These are phyloP conservation scores for Diaporthe sp. DNA, from an alignment of 2,329 filamentous ascomycete genomes.

Conservation along the genomic window DNA sequence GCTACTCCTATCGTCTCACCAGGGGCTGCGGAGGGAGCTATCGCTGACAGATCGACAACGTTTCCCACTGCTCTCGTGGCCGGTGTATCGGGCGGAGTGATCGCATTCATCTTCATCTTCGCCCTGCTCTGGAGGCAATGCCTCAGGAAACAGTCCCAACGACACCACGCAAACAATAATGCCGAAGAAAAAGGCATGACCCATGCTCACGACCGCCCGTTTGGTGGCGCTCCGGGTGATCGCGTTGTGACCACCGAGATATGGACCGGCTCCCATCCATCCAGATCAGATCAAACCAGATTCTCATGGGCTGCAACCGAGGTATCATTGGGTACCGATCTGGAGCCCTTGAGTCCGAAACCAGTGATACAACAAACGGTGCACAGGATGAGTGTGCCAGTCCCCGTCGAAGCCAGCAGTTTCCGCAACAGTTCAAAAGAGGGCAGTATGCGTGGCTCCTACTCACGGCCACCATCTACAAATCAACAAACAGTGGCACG, in stretches of 20 bases:
- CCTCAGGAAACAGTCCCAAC: background rate
- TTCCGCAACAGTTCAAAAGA: background rate
- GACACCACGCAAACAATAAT: background rate
- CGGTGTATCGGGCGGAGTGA: background rate
- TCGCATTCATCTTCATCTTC: background rate
- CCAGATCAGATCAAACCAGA: background rate
- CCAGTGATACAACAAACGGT: slow-evolving; percentile 22
- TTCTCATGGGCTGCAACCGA: background rate
- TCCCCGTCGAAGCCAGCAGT: slow-evolving; percentile 10
- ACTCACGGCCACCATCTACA: background rate
- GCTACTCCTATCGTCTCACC: background rate
- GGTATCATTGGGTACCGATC: background rate
- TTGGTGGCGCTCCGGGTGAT: background rate
- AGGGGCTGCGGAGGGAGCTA: background rate
- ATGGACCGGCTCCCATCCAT: background rate
- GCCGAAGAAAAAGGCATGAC: background rate
- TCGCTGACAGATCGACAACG: background rate
- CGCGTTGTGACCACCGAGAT: background rate
- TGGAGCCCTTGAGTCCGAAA: slow-evolving; percentile 12
- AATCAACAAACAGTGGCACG: background rate
- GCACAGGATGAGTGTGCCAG: slow-evolving; percentile 1
- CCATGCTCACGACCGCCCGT: too few species aligned
- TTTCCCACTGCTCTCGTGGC: slow-evolving; percentile 2
- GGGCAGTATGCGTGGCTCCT: background rate
- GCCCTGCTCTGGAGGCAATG: background rate